A percentile compares a stretch with the other conserved stretches of the same genome.
These are phyloP conservation scores for Zizania latifolia DNA, from an alignment of 176 grass and related monocot genomes.

Conservation along the genomic window DNA sequence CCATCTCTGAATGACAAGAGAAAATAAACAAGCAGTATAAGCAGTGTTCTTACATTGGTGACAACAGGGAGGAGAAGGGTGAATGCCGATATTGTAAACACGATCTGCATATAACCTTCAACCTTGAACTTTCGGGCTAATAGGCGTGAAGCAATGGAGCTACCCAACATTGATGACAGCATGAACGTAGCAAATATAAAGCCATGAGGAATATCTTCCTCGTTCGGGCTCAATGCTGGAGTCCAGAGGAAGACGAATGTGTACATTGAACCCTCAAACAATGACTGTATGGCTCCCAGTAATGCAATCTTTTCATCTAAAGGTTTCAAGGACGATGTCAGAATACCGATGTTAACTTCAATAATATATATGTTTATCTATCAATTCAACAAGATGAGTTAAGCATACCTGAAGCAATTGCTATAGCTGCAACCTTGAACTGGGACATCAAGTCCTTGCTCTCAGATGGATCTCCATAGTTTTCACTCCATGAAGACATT, in stretches of 20 bases:
- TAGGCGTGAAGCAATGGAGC: constrained; percentile 72
- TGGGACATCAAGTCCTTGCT: constrained; percentile 75
- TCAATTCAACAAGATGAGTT: not conserved
- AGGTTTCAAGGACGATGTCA: not conserved
- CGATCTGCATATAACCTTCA: constrained; percentile 97
- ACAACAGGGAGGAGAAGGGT: constrained; percentile 83
- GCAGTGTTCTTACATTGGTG: constrained; percentile 55
- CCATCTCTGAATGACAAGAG: not conserved
- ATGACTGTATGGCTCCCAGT: constrained; percentile 93
- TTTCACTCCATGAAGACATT: constrained; percentile 82
- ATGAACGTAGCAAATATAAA: constrained; percentile 99
- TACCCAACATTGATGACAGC: constrained; percentile 96
- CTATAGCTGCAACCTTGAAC: constrained; percentile 83
- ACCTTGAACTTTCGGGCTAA: constrained; percentile 70
- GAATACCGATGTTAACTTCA: not conserved
- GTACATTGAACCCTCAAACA: constrained; percentile 96
- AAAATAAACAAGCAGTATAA: not conserved
- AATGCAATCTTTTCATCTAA: constrained; percentile 97
- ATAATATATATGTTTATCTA: not conserved
- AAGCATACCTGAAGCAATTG: constrained; percentile 88
- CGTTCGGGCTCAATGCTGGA: constrained; percentile 85
- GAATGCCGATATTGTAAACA: constrained; percentile 67
- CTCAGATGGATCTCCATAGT: constrained; percentile 86
- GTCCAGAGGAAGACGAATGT: constrained; percentile 98
- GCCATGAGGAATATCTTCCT: constrained; percentile 82